Evolutionary conservation across 2,329 filamentous ascomycete genomes (phyloP).

Genomic region (Xylaria hypoxylon): DNA sequence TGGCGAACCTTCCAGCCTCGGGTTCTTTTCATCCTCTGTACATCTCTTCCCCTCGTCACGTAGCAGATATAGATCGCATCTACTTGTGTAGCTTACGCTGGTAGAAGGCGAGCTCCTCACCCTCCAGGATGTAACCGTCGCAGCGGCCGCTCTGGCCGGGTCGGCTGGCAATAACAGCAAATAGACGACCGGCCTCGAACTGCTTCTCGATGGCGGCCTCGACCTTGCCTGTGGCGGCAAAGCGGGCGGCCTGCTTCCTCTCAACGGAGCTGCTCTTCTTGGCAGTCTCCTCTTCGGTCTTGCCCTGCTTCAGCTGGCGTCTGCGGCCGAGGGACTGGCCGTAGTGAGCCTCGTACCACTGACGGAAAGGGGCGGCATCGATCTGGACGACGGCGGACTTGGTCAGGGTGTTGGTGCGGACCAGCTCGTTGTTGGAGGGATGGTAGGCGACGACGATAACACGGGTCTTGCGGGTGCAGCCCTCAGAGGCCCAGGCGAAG

Average conservation of each 20-base stretch:
- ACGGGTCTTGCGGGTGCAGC: conserved; percentile 98
- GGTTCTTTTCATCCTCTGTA: conserved; percentile 38
- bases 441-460: conserved; percentile 99
- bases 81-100: conserved; percentile 99
- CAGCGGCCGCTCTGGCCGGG: conserved; percentile 96
- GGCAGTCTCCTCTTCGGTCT: conserved; percentile 72
- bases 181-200: conserved; percentile 99
- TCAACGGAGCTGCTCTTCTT: conserved; percentile 97
- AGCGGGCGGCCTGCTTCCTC: conserved; percentile 95
- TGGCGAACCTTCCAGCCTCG: conserved; percentile 34
- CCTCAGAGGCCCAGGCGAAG: conserved; percentile 99
- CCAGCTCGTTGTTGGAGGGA: conserved; percentile 99
- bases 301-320: conserved; percentile 85
- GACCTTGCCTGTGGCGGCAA: conserved; percentile 88
- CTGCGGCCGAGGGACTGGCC: conserved; percentile 88
- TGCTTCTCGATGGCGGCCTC: conserved; percentile 94
- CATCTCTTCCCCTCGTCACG: conserved; percentile 22
- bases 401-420: conserved; percentile 99
- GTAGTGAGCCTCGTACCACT: conserved; percentile 99
- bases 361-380: conserved; percentile 98
- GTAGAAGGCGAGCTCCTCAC: conserved; percentile 99
- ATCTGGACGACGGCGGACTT: conserved; percentile 98
- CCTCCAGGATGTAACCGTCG: conserved; percentile 98
- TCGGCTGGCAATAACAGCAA: conserved; percentile 90
- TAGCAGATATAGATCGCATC: conserved; percentile 51